Base-by-base conservation (phyloP, 2,329 filamentous ascomycete species). In the Aspergillus fructus region DNA sequence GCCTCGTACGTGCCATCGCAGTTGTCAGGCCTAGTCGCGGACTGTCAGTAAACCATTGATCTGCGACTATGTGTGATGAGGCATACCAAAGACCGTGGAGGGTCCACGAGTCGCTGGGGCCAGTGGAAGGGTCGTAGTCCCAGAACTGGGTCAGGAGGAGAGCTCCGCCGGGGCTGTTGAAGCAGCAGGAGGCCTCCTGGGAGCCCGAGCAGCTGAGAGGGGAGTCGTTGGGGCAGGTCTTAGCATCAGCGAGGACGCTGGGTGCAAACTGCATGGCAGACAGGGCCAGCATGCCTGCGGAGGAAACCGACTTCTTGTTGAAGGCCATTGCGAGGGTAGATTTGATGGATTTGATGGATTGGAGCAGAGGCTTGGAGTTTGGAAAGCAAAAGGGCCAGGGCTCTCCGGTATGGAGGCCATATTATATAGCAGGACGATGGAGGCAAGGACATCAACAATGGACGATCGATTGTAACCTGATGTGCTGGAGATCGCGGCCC, bases 141-240 rank as follows among this genome's bases (percentile, higher is more conserved):
- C 84, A 86, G 70, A 86, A 85, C 59, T 86, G 83, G 9, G 83
- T 85, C 69, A 79, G 78, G 13, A 85, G 73, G 30, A 86, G 69
- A 49, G 83, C 76, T 21, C 84, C 84, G 37, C 83, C 83, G 0
- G 83, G 83, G 13, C 77, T 73, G 60, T 85, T 84, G 74, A 82
- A 85, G 75, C 84, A 86, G 73, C 84, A 86, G 3, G 79, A 71
- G 63, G 74, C 55, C 45, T 79, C 74, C 3, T 71, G 73, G 4
- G 79, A 80, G 5, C 83, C 84, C 55, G 83, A 79, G 65, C 83
- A 86, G 66, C 82, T 85, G 50, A 84, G 67, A 58, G 80, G 78
- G 7, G 74, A 72, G 59, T 76, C 59, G 43, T 59, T 64, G 41
- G 64, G 60, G 56, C 72, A 76, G 21, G 65, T 62, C 46, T 69